Evolutionary conservation across 768 basidiomycete species (phyloP).

Genomic region (Russula sp.): DNA sequence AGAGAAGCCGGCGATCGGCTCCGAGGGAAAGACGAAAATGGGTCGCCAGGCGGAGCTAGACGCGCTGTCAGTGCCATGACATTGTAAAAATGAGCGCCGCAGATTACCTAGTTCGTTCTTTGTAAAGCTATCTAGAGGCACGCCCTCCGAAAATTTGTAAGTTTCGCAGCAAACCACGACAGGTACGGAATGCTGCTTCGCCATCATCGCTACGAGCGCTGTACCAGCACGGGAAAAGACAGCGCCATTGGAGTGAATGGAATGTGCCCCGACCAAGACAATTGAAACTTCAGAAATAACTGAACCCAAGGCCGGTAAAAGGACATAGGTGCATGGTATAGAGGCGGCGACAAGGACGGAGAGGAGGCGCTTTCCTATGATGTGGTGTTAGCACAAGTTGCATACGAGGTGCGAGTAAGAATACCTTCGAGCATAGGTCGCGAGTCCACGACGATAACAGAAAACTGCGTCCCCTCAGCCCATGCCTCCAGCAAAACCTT

Average conservation of each 20-base stretch:
- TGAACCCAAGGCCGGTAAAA: conserved; percentile 80
- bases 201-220: conserved; percentile 95
- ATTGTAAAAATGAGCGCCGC: neutral
- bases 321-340: conserved; percentile 85
- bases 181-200: conserved; percentile 80
- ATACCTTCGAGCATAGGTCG: conserved; percentile 87
- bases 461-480: conserved; percentile 68
- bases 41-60: conserved; percentile 31
- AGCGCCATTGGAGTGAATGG: conserved; percentile 90
- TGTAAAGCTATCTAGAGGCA: conserved; percentile 89
- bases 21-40: conserved; percentile 32
- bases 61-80: neutral
- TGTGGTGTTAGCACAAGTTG: neutral
- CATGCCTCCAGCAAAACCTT: conserved; percentile 79
- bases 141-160: conserved; percentile 93
- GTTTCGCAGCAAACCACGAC: conserved; percentile 98
- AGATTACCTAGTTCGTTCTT: conserved; percentile 89
- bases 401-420: conserved; percentile 6
- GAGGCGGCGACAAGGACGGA: conserved; percentile 57
- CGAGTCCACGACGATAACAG: conserved; percentile 93
- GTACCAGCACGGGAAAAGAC: conserved; percentile 94
- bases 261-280: conserved; percentile 89
- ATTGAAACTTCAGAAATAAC: conserved; percentile 77
- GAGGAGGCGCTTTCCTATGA: conserved; percentile 71
- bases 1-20: conserved; percentile 31